phyloP scores from a whole-genome alignment of 2,329 filamentous ascomycete genomes.

The Aspergillus sojae region DNA sequence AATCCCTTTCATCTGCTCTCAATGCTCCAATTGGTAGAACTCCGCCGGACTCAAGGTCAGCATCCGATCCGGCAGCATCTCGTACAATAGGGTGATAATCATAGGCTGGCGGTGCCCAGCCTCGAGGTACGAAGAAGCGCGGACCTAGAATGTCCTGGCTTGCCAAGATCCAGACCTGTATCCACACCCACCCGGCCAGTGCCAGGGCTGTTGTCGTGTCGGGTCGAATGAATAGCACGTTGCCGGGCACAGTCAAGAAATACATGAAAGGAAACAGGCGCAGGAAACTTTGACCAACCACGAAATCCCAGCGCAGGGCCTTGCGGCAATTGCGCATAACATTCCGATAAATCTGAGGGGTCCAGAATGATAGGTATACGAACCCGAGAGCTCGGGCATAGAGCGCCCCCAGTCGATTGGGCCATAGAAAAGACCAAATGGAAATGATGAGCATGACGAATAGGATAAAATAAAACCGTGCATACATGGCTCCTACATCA shows the following conservation, averaged over 20 bases:
- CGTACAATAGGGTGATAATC: constrained; percentile 92
- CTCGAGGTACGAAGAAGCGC: constrained; percentile 76
- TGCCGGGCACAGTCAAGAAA: constrained; percentile 76
- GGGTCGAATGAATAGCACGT: constrained; percentile 75
- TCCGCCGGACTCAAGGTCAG: constrained; percentile 76
- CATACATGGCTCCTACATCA: constrained; percentile 62
- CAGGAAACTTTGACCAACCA: constrained; percentile 77
- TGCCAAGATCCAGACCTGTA: constrained; percentile 77
- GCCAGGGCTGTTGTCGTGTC: constrained; percentile 67
- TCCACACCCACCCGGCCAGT: constrained; percentile 79
- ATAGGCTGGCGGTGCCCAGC: constrained; percentile 69
- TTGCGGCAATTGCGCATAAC: constrained; percentile 86
- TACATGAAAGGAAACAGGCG: constrained; percentile 81
- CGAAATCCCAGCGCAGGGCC: constrained; percentile 88
- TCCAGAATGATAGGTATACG: constrained; percentile 85
- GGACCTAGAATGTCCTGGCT: constrained; percentile 85
- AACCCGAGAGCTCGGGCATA: constrained; percentile 68
- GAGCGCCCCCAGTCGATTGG: constrained; percentile 52
- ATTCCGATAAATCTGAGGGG: constrained; percentile 90
- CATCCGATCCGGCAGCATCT: constrained; percentile 55
- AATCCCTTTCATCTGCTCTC: constrained; percentile 49
- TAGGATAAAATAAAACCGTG: constrained; percentile 63
- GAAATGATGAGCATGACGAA: constrained; percentile 61
- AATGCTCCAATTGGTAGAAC: constrained; percentile 75
- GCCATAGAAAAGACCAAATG: constrained; percentile 61